Conservation (phyloP, 306 rosid genomes). For the Vicia villosa region DNA sequence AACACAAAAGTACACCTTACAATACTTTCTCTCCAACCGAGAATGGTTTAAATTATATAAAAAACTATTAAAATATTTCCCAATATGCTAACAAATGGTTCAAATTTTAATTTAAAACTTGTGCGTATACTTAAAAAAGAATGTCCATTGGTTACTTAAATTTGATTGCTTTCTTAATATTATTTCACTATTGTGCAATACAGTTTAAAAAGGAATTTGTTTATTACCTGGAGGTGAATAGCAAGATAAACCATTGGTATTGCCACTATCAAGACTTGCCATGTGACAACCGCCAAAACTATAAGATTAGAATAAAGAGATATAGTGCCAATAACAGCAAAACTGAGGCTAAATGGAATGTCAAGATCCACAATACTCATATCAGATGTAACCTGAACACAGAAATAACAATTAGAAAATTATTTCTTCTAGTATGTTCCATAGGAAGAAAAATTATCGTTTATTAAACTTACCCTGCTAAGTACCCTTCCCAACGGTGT, state of each 20-base stretch:
- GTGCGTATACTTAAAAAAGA: too few species aligned
- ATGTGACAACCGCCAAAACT: constrained; percentile 49
- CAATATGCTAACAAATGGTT: too few species aligned
- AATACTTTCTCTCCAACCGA: background rate
- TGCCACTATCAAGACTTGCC: constrained; percentile 56
- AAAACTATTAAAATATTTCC: too few species aligned
- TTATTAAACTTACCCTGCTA: constrained; percentile 48
- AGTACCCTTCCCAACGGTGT: constrained; percentile 73
- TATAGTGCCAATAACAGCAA: constrained; percentile 25
- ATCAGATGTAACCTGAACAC: constrained; percentile 54
- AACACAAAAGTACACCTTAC: background rate
- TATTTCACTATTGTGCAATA: background rate
- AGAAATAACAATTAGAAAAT: background rate
- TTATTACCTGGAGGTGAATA: constrained; percentile 50
- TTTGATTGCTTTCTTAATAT: too few species aligned
- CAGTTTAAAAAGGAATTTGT: background rate
- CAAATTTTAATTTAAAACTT: too few species aligned
- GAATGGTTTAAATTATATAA: too few species aligned
- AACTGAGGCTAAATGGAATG: constrained; percentile 36
- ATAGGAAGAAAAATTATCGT: background rate
- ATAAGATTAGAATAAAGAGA: constrained; percentile 35
- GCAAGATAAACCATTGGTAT: constrained; percentile 50
- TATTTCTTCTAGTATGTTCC: background rate
- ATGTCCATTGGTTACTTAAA: too few species aligned
- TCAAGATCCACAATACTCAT: constrained; percentile 58